Base-by-base conservation (phyloP, 2,329 filamentous ascomycete species). In the Bipolaris gigantea region DNA sequence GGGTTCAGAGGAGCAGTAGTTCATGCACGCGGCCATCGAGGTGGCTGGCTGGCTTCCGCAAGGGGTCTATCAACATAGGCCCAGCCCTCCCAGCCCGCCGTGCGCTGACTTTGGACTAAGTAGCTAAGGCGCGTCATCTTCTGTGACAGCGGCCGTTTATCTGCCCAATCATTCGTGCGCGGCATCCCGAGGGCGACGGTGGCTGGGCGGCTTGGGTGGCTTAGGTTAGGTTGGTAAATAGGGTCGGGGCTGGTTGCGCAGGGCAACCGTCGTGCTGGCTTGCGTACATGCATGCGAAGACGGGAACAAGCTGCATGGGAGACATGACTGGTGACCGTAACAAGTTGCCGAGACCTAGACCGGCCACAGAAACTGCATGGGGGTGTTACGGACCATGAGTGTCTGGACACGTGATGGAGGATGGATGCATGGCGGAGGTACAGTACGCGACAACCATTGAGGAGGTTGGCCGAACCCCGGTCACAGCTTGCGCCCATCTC, bases 41-140 rank as follows among this genome's bases (percentile, higher is more conserved):
- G 61, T 65, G 66, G 67, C 65, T 64, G 66, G 67, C 65, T 64
- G 66, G 67, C 52, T 30, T 53, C 39, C 55, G 64, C 16, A 16
- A n/a, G 67, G 67, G 62, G 67, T 63, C 67, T 55, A 62, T 71
- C 69, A 73, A 73, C 67, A 73, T 59, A 63, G 67, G 57, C 59
- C 67, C 63, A 61, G 59, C 62, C 40, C 40, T 25, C 23, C 21
- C 58, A 54, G 53, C 58, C 58, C 34, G 25, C 45, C 13, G 25
- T 18, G 27, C 50, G 55, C 54, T 16, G 21, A 57, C 66, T 63
- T 61, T 66, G 62, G 62, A 64, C 62, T 46, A 36, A 48, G 46
- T 49, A 48, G 59, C 51, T 13, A 23, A 55, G 50, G 54, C 61
- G 52, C 50, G 30, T 54, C 39, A 27, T 49, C 56, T 35, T 46